Evolutionary conservation across 306 rosid species (phyloP), one percentile per base, ranked within the genome.

Genomic region (Quercus suber): DNA sequence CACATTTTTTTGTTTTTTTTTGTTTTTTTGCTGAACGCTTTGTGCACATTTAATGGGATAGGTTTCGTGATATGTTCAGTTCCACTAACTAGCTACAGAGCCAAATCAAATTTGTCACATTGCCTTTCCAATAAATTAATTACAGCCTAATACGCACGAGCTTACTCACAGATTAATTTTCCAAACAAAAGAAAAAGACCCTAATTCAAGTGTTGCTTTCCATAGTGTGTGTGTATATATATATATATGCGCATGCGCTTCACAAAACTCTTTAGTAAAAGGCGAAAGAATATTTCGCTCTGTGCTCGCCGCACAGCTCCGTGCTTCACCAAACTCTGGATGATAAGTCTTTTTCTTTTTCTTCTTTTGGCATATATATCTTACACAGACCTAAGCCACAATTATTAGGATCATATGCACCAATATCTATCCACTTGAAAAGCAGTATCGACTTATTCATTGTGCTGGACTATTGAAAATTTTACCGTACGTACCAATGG

Each of bases 271-370:
- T 76, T 76, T 52, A 76, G 65, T 52, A 67, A 77, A 53, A 64
- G 74, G 74, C 80, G 27, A 77, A 77, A 68, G 57, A 68, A 77
- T 65, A 15, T 58, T 77, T 77, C 56, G 75, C 74, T 77, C 0
- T 68, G 57, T 20, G 67, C 68, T 8, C 79, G 27, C 79, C 61
- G 60, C 79, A 35, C 49, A 60, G 20, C 73, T 41, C 52, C 63
- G 51, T 49, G 5, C 27, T 27, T 27, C 27, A 73, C 33, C 80
- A 76, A 51, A 52, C 30, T 6, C 5, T 27, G 28, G 35, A 55
- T 27, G 12, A 13, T 72, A 15, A 13, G 19, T 53, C 53, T 53
- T 14, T 56, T 55, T 41, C 28, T 28, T 17, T n/a, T 15, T n/a
- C 0, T n/a, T 57, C n/a, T 57, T 71, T 69, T 43, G 71, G 75